Percentiles rank a stretch among this genome's conserved stretches.
Evolutionary conservation across 2,329 filamentous ascomycete genomes (phyloP).

Genomic region (Teratosphaeria destructans): DNA sequence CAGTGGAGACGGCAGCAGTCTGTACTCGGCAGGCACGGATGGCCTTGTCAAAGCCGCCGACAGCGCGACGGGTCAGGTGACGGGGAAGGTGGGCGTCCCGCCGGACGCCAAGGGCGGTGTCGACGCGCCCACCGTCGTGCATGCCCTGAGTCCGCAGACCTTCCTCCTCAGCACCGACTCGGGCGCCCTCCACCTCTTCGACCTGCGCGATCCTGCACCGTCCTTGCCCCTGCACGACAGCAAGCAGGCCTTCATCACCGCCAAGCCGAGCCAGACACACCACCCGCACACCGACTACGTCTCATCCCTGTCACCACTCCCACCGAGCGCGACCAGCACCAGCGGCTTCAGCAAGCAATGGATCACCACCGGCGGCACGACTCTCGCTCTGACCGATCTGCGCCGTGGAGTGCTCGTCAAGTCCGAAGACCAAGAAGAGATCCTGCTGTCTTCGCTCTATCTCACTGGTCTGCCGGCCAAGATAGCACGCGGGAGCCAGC

Average conservation of each 20-base stretch:
- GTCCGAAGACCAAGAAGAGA: slow-evolving; percentile 91
- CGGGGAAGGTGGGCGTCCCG: slow-evolving; percentile 74
- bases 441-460: slow-evolving; percentile 71
- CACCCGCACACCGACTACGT: slow-evolving; percentile 89
- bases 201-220: slow-evolving; percentile 52
- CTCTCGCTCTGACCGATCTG: slow-evolving; percentile 79
- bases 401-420: slow-evolving; percentile 75
- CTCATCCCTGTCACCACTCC: slow-evolving; percentile 74
- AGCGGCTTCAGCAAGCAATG: slow-evolving; percentile 90
- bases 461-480: slow-evolving; percentile 66
- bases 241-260: slow-evolving; percentile 37
- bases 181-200: slow-evolving; percentile 77
- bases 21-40: slow-evolving; percentile 52
- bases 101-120: slow-evolving; percentile 28
- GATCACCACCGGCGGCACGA: slow-evolving; percentile 86
- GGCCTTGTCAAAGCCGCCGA: slow-evolving; percentile 53
- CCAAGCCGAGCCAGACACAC: slow-evolving; percentile 66
- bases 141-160: slow-evolving; percentile 76
- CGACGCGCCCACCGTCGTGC: slow-evolving; percentile 71
- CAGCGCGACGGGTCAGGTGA: slow-evolving; percentile 53
- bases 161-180: slow-evolving; percentile 86
- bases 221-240: slow-evolving; percentile 27
- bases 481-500: slow-evolving; percentile 51
- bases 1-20: slow-evolving; percentile 62
- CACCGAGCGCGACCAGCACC: slow-evolving; percentile 67